Evolutionary conservation across 164 flowering plant genomes (phyloP).

Genomic region (Macadamia tetraphylla): DNA sequence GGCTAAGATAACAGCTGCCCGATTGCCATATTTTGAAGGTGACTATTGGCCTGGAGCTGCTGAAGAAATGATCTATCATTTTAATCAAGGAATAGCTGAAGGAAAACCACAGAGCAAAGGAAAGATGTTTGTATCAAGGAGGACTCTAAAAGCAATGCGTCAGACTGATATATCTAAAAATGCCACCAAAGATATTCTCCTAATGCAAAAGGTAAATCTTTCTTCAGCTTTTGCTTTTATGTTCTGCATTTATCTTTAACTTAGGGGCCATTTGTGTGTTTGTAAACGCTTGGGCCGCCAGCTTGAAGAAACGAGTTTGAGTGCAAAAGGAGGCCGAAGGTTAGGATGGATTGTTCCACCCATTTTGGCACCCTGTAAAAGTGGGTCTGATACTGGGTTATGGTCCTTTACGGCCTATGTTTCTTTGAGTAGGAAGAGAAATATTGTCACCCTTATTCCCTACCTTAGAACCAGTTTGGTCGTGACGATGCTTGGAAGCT

Average conservation of each 20-base stretch:
- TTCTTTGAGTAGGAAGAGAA: neutral
- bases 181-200: constrained; percentile 29
- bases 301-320: too few species aligned
- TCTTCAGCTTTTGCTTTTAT: neutral
- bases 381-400: too few species aligned
- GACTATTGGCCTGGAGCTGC: constrained; percentile 8
- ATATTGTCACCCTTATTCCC: too few species aligned
- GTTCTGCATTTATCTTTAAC: neutral
- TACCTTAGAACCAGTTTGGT: too few species aligned
- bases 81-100: neutral
- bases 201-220: constrained; percentile 43
- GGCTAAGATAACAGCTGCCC: constrained; percentile 5
- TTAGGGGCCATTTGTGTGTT: too few species aligned
- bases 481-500: too few species aligned
- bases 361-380: too few species aligned
- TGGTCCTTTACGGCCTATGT: neutral
- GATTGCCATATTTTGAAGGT: constrained; percentile 10
- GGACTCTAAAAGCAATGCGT: constrained; percentile 32
- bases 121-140: constrained; percentile 3
- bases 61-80: neutral
- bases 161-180: constrained; percentile 19
- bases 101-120: neutral
- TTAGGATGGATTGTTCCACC: too few species aligned
- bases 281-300: too few species aligned
- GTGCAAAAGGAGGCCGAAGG: too few species aligned